A percentile compares a stretch with the other conserved stretches of the same genome.
phyloP scores from a whole-genome alignment of 352 stramenopile genomes.

The Phytophthora ohioensis region DNA sequence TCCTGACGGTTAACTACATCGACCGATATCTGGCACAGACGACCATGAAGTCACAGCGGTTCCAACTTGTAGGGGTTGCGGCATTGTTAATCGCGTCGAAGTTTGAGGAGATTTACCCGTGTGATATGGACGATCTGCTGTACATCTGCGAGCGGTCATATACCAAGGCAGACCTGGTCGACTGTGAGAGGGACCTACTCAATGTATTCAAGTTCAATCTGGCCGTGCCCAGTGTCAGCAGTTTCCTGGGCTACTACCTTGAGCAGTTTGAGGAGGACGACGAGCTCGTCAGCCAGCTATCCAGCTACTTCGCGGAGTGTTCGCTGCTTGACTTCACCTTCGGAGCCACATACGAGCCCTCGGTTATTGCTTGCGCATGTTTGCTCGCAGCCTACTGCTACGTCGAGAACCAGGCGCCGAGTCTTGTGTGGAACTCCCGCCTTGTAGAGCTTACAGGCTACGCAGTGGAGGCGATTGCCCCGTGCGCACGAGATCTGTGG shows the following conservation, averaged over 20 bases:
- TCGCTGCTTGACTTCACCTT: slow-evolving; percentile 68
- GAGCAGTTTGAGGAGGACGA: slow-evolving; percentile 73
- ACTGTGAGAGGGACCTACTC: slow-evolving; percentile 96
- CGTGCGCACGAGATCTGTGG: slow-evolving; percentile 51
- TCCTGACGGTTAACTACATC: slow-evolving; percentile 98
- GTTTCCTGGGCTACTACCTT: slow-evolving; percentile 96
- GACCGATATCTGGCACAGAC: slow-evolving; percentile 95
- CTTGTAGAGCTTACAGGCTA: slow-evolving; percentile 62
- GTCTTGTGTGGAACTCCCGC: slow-evolving; percentile 56
- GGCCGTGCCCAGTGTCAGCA: slow-evolving; percentile 95
- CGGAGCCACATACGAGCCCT: slow-evolving; percentile 56
- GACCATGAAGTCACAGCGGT: slow-evolving; percentile 91
- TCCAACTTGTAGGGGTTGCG: slow-evolving; percentile 98
- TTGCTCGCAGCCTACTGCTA: slow-evolving; percentile 66
- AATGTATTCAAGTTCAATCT: slow-evolving; percentile 97
- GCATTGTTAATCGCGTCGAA: slow-evolving; percentile 97
- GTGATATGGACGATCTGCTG: slow-evolving; percentile 96
- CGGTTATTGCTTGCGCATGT: slow-evolving; percentile 55
- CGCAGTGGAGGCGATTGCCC: slow-evolving; percentile 46
- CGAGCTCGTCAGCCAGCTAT: slow-evolving; percentile 48
- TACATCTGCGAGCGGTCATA: slow-evolving; percentile 99
- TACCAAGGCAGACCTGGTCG: slow-evolving; percentile 73
- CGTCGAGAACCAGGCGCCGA: slow-evolving; percentile 46
- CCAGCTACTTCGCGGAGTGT: slow-evolving; percentile 69
- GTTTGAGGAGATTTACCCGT: slow-evolving; percentile 99